Conservation (phyloP, 2,329 filamentous ascomycete genomes). For the Fusarium sp. region DNA sequence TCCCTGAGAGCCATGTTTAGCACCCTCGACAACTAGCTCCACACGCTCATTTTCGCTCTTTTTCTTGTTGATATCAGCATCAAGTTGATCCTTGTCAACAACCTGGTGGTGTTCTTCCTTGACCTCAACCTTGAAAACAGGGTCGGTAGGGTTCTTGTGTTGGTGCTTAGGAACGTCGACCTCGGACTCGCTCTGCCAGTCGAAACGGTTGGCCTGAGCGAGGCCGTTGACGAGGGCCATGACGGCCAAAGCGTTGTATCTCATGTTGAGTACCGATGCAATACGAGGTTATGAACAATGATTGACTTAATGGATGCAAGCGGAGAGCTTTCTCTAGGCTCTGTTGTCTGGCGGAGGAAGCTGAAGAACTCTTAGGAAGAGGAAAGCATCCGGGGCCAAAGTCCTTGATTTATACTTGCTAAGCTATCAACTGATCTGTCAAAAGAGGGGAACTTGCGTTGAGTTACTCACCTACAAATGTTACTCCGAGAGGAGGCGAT, state of each 20-base stretch:
- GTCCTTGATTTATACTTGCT: slow-evolving; percentile 35
- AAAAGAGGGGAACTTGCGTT: slow-evolving; percentile 2
- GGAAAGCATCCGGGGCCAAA: slow-evolving; percentile 2
- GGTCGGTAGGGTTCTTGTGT: neutral
- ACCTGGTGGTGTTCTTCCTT: neutral
- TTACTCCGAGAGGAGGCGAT: slow-evolving; percentile 5
- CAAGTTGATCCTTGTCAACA: neutral
- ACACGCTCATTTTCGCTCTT: slow-evolving; percentile 16
- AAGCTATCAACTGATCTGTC: slow-evolving; percentile 4
- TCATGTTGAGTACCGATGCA: slow-evolving; percentile 36
- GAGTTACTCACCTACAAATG: slow-evolving; percentile 21
- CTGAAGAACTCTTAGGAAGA: slow-evolving; percentile 13
- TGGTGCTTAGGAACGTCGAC: slow-evolving; percentile 14
- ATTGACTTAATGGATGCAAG: slow-evolving; percentile 19
- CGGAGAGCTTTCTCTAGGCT: slow-evolving; percentile 18
- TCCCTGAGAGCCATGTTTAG: neutral
- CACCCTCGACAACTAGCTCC: slow-evolving; percentile 10
- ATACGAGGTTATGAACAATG: slow-evolving; percentile 14
- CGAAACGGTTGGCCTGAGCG: slow-evolving; percentile 37
- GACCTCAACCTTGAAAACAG: slow-evolving; percentile 9
- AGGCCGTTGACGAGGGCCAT: slow-evolving; percentile 44
- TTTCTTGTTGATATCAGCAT: slow-evolving; percentile 9
- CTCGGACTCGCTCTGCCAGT: slow-evolving; percentile 13
- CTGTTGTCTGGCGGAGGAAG: slow-evolving; percentile 13
- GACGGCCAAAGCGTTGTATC: slow-evolving; percentile 42